phyloP scores from a whole-genome alignment of 164 flowering plant species.

The Macadamia tetraphylla region DNA sequence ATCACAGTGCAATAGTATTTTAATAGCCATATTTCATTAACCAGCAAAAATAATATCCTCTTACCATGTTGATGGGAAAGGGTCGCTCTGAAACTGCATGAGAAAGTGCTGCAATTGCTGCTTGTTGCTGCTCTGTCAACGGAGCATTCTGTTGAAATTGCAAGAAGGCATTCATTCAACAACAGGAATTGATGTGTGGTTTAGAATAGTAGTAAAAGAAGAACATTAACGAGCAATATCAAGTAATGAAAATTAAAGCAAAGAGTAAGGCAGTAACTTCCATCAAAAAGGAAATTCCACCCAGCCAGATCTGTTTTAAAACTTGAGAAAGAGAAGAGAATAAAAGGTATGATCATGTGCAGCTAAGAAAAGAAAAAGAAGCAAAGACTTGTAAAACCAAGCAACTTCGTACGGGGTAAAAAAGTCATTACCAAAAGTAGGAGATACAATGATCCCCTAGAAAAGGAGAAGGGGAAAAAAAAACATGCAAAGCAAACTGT shows the following conservation, averaged over 20 bases:
- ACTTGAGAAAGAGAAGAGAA: too few relatives aligned
- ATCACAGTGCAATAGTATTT: not conserved
- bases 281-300: not conserved
- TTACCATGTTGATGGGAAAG: conserved; percentile 63
- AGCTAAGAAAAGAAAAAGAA: not conserved
- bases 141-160: conserved; percentile 65
- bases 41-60: not conserved
- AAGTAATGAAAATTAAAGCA: not conserved
- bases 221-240: not conserved
- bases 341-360: not conserved
- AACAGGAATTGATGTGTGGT: not conserved
- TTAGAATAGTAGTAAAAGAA: not conserved
- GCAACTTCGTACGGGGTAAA: too few relatives aligned
- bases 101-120: conserved; percentile 60
- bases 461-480: too few relatives aligned
- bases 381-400: too few relatives aligned
- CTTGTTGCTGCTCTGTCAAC: conserved; percentile 79
- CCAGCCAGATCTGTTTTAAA: too few relatives aligned
- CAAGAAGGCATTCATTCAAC: not conserved
- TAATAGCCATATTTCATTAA: not conserved
- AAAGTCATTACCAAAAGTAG: too few relatives aligned
- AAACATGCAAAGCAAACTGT: too few relatives aligned
- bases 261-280: not conserved
- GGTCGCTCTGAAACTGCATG: conserved; percentile 89
- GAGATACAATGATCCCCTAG: too few relatives aligned